Base-by-base conservation (phyloP, 208 protist genomes). In the Acanthamoeba sp. region DNA sequence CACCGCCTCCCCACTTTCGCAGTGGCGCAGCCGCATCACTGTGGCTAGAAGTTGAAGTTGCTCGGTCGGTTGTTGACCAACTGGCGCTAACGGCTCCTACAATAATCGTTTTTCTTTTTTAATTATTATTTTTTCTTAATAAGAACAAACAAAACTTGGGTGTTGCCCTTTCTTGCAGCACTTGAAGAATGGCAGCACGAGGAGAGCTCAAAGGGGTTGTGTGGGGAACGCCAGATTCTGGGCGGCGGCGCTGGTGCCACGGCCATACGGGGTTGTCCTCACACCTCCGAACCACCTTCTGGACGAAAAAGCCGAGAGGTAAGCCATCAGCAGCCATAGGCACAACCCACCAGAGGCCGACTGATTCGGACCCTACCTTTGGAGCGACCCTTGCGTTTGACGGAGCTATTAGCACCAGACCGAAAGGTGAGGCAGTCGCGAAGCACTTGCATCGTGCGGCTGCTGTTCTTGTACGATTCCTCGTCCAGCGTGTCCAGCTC, bases 401-500 rank as follows among this genome's bases (percentile, higher is more conserved):
- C 48, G 12, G 84, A 29, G 32, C 34, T 29, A 20, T 62, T 91
- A 50, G 84, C 48, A 34, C 57, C 57, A 7, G 98, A 99, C 99
- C 99, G 99, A 38, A 99, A 97, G 66, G 99, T 99, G 42, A 99
- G 97, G 97, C 99, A 99, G 95, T 99, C 99, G 48, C 99, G 97
- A 36, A 99, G 97, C 55, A 99, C 98, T 95, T 99, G 99, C 97
- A 99, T 99, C 95, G 99, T 99, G 36, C 99, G 98, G 82, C 99
- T 99, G 22, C 98, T 99, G 96, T 99, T 99, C 95, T 99, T 99
- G 97, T 99, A 99, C 32, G 98, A 98, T 87, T 99, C 99, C 96
- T 99, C 99, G 84, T 98, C 97, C 48, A 99, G 98, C 32, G 97
- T 99, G 95, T 99, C 99, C 24, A 99, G 96, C 95, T 99, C 99